Evolutionary conservation across 805 yeast species (phyloP), one percentile per base, ranked within the genome.

Genomic region (Kodamaea kakaduensis): DNA sequence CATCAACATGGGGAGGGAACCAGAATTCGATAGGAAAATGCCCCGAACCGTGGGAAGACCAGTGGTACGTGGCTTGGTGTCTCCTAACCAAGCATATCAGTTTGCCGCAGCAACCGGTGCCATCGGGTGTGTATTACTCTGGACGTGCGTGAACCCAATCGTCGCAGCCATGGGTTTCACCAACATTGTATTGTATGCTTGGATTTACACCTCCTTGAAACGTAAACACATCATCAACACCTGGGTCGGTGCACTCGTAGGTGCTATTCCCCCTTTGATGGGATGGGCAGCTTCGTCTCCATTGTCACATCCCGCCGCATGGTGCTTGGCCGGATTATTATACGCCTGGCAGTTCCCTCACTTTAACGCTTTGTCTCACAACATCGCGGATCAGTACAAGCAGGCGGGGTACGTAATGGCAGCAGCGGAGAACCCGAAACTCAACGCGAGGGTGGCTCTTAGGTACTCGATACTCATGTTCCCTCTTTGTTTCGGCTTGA

Each of bases 261-360:
- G 98, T 3, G 98, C 97, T 0, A 84, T 93, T 31, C 98, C 98
- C 0, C 98, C 98, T 14, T 70, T 93, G 33, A 93, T 93, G 98
- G 98, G 98, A 2, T 93, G 98, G 98, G 96, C 96, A 2, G 70
- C 71, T 1, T 84, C 96, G 9, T 77, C 86, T 3, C 75, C 88
- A 1, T 61, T 89, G 23, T 46, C 72, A 3, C 85, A 87, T 44
- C 96, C 97, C 0, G 97, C 93, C 6, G 94, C 95, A 3, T 90
- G 97, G 97, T 78, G 89, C 52, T 65, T 93, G 16, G 97, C 97
- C 1, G 86, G 83, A 0, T 63, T 93, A 34, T 64, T 93, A 25
- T 93, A 84, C 54, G 96, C 97, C 5, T 93, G 98, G 98, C 98
- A 93, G 59, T 93, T 93, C 59, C 98, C 98, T 2, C 98, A 93